Conservation (phyloP, 306 rosid species). For the Gleditsia sinensis region DNA sequence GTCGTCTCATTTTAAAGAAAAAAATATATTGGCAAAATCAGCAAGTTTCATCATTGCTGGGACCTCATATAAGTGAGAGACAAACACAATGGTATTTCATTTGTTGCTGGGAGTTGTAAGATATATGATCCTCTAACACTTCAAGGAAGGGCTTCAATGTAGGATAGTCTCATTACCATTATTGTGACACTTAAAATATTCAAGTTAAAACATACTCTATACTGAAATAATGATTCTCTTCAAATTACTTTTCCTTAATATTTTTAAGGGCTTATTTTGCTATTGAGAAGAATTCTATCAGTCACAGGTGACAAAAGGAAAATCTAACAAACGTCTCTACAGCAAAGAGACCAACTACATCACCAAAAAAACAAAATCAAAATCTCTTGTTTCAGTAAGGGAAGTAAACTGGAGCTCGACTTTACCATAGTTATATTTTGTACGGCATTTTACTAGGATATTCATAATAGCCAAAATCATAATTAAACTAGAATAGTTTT, state of each 20-base stretch:
- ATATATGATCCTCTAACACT: background rate
- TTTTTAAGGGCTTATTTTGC: background rate
- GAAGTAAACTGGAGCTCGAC: background rate
- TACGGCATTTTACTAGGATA: background rate
- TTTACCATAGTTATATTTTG: background rate
- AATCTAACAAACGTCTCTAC: background rate
- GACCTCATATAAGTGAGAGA: background rate
- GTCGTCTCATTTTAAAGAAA: background rate
- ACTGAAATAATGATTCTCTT: background rate
- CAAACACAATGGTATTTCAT: background rate
- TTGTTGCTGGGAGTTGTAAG: background rate
- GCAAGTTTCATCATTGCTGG: background rate
- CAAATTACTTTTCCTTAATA: background rate
- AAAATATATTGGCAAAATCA: background rate
- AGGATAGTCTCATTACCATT: background rate
- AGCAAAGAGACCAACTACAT: background rate
- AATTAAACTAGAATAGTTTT: background rate
- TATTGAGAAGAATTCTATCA: background rate
- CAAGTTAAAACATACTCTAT: background rate
- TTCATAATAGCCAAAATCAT: background rate
- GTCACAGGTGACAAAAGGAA: background rate
- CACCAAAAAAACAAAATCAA: background rate
- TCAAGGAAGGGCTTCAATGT: background rate
- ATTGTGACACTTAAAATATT: conserved; percentile 16
- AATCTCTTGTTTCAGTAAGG: background rate